Percentiles rank a stretch among this genome's conserved stretches.
phyloP scores from a whole-genome alignment of 176 grass and related monocot species.

The Carex cristatella region DNA sequence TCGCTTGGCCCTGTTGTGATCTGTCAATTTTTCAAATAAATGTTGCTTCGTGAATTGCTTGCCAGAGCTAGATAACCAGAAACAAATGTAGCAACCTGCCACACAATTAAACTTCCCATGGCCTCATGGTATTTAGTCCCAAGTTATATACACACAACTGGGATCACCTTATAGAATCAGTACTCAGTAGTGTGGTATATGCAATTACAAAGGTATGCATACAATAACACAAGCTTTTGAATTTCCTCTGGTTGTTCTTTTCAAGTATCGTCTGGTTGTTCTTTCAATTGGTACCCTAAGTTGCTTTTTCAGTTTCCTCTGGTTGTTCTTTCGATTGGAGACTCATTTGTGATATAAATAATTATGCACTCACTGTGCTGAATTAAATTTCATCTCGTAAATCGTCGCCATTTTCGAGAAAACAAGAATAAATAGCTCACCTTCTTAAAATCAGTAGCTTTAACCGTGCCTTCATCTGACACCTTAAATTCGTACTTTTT shows the following conservation, averaged over 20 bases:
- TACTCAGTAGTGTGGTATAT: neutral
- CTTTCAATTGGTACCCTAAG: neutral
- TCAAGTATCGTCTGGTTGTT: neutral
- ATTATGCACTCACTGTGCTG: neutral
- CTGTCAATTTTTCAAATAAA: slow-evolving; percentile 23
- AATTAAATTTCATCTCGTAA: neutral
- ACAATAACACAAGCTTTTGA: neutral
- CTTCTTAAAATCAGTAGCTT: slow-evolving; percentile 86
- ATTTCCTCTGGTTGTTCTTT: neutral
- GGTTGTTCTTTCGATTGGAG: neutral
- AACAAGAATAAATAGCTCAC: slow-evolving; percentile 19
- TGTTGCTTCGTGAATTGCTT: neutral
- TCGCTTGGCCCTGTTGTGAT: slow-evolving; percentile 63
- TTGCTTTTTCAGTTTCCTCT: neutral
- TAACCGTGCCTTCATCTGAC: slow-evolving; percentile 63
- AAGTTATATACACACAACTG: neutral
- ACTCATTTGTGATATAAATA: neutral
- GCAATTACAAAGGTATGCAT: neutral
- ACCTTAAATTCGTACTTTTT: slow-evolving; percentile 59
- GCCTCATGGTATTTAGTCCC: neutral
- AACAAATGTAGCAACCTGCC: neutral
- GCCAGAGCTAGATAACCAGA: neutral
- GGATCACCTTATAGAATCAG: neutral
- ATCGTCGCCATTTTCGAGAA: neutral
- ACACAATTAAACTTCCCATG: neutral